Evolutionary conservation across 2,329 filamentous ascomycete genomes (phyloP).

Genomic region (Ambrosiella xylebori): DNA sequence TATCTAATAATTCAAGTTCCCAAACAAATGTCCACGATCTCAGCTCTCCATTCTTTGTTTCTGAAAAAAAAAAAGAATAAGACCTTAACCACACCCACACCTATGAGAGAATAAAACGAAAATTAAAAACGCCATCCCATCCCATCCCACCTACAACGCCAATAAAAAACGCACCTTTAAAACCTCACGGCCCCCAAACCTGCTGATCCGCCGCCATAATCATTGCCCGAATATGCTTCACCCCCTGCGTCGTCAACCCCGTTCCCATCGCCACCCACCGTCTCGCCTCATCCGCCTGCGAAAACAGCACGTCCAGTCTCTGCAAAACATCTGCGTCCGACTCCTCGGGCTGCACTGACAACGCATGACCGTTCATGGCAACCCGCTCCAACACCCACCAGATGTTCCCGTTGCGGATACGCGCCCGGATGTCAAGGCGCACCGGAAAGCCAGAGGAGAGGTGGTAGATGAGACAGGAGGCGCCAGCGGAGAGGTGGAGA

Average conservation of each 20-base stretch:
- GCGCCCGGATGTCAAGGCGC: constrained; percentile 30
- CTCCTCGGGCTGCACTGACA: neutral
- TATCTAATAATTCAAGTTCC: too few species aligned
- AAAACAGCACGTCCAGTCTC: constrained; percentile 6
- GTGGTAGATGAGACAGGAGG: constrained; percentile 38
- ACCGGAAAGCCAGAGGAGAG: constrained; percentile 25
- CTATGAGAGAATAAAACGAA: neutral
- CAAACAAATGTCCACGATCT: too few species aligned
- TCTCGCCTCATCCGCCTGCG: constrained; percentile 5
- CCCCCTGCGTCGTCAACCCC: constrained; percentile 11
- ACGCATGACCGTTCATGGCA: constrained; percentile 14
- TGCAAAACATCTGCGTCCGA: constrained; percentile 2
- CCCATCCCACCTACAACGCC: neutral
- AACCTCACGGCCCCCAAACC: constrained; percentile 9
- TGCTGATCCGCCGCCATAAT: constrained; percentile 12
- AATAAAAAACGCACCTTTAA: neutral
- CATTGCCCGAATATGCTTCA: constrained; percentile 10
- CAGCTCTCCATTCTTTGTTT: neutral
- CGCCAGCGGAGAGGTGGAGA: constrained; percentile 37
- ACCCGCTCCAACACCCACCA: constrained; percentile 34
- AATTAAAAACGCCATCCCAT: neutral
- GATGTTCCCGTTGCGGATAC: constrained; percentile 27
- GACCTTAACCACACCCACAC: neutral
- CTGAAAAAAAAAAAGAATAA: neutral
- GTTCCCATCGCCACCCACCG: constrained; percentile 18